Conservation (phyloP, 257 asterid genomes). For the Solanum paucissectum region DNA sequence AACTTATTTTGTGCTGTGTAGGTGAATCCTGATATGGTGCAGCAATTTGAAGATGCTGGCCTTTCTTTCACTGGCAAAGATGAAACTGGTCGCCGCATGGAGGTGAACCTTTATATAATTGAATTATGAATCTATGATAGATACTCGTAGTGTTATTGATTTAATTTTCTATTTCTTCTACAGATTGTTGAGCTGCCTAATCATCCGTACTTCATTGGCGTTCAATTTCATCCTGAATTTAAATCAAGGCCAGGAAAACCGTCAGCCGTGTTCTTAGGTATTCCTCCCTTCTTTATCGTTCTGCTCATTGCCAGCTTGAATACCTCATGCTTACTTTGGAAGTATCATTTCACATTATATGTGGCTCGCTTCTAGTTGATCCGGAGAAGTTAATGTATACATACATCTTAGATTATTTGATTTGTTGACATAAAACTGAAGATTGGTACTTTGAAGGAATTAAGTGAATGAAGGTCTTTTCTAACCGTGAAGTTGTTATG, state of each 20-base stretch:
- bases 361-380: not conserved
- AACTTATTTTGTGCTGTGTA: conserved; percentile 4
- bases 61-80: conserved; percentile 64
- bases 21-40: conserved; percentile 79
- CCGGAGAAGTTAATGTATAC: not conserved
- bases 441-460: not conserved
- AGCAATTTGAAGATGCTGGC: conserved; percentile 56
- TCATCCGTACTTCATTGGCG: conserved; percentile 67
- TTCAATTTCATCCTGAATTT: conserved; percentile 73
- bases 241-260: conserved; percentile 79
- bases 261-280: conserved; percentile 59
- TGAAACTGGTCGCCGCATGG: conserved; percentile 69
- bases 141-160: not conserved
- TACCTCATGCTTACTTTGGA: not conserved
- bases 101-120: conserved; percentile 27
- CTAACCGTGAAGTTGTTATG: not conserved
- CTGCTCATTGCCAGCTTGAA: not conserved
- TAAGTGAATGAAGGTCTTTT: not conserved
- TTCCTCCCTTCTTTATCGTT: not conserved
- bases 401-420: not conserved
- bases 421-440: not conserved
- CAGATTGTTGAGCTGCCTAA: conserved; percentile 61
- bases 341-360: not conserved
- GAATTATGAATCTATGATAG: not conserved
- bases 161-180: not conserved